Evolutionary conservation across 371 early-diverging fungal genomes (phyloP).

Genomic region (Mucor plumbeus): DNA sequence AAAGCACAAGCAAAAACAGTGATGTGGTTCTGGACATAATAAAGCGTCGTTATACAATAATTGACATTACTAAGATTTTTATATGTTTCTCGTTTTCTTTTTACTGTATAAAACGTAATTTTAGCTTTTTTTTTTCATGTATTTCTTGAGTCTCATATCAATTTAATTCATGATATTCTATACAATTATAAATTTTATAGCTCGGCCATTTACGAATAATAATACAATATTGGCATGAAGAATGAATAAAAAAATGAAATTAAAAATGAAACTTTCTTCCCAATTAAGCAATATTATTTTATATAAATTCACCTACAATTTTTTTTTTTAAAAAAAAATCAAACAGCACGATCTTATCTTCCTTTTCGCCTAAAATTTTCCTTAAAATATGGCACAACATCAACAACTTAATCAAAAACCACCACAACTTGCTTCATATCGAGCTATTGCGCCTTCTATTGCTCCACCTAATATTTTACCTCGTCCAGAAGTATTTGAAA

Average conservation of each 20-base stretch:
- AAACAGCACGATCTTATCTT: constrained; percentile 1
- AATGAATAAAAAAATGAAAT: background rate
- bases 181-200: background rate
- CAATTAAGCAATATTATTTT: background rate
- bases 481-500: constrained; percentile 11
- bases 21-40: too few species aligned
- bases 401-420: background rate
- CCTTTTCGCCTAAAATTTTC: background rate
- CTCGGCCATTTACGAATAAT: background rate
- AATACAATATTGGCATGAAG: background rate
- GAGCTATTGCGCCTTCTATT: constrained; percentile 31
- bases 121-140: too few species aligned
- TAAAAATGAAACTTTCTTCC: background rate
- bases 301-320: background rate
- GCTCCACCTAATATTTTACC: constrained; percentile 20
- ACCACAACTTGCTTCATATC: constrained; percentile 9
- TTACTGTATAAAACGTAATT: too few species aligned
- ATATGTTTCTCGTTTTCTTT: too few species aligned
- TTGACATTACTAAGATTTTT: too few species aligned
- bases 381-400: constrained; percentile 3
- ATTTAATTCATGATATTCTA: too few species aligned
- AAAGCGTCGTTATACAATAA: too few species aligned
- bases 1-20: too few species aligned
- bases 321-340: background rate
- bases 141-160: too few species aligned